These are phyloP conservation scores for Beauveria rudraprayagi DNA, from an alignment of 2,329 filamentous ascomycete genomes.

Conservation along the genomic window DNA sequence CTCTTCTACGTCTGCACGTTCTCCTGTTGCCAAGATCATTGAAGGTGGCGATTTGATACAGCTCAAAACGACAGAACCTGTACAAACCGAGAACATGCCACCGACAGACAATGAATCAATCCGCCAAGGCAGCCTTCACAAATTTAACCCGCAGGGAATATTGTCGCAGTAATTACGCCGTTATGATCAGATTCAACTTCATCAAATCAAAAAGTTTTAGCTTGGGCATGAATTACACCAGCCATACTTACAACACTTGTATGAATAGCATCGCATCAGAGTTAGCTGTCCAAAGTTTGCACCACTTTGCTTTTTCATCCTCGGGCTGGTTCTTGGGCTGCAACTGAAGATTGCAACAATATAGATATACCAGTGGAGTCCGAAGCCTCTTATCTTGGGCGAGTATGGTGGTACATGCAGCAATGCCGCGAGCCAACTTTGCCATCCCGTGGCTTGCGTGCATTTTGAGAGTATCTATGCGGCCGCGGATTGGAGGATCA, in stretches of 20 bases:
- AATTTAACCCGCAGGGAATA: conserved; percentile 10
- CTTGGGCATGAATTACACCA: conserved; percentile 12
- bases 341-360: not conserved
- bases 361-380: conserved; percentile 3
- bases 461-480: not conserved
- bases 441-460: not conserved
- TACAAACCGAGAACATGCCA: conserved; percentile 33
- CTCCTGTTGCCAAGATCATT: conserved; percentile 20
- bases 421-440: not conserved
- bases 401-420: not conserved
- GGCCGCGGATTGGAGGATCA: not conserved
- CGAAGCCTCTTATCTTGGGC: not conserved
- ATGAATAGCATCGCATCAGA: conserved; percentile 13
- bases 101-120: conserved; percentile 19
- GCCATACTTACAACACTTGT: conserved; percentile 13
- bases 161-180: conserved; percentile 7
- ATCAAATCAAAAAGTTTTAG: conserved; percentile 12
- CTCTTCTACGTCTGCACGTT: conserved; percentile 25
- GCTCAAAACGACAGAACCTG: conserved; percentile 15
- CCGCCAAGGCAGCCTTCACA: conserved; percentile 11
- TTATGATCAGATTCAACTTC: conserved; percentile 7
- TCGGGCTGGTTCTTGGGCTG: conserved; percentile 1
- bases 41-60: conserved; percentile 17
- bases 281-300: conserved; percentile 10
- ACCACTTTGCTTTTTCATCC: conserved; percentile 5